Percentiles rank a stretch among this genome's conserved stretches.
phyloP scores from a whole-genome alignment of 31 red algal species.

The Porphyra umbilicalis region DNA sequence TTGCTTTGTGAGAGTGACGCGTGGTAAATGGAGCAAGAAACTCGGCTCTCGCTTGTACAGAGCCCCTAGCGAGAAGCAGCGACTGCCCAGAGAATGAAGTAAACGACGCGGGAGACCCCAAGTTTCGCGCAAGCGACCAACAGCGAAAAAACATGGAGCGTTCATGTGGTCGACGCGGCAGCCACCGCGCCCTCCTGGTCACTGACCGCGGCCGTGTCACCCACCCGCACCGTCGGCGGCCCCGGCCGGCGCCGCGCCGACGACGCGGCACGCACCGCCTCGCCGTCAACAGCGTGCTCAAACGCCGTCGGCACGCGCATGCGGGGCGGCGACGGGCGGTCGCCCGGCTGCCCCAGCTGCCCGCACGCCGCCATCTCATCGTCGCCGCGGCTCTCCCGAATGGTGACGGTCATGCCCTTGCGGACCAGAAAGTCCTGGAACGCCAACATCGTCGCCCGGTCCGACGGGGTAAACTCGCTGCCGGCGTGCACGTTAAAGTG shows the following conservation, averaged over 20 bases:
- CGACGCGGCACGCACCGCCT: background rate
- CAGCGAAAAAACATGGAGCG: background rate
- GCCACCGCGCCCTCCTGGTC: background rate
- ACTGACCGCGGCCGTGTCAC: background rate
- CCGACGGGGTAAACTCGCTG: conserved; percentile 45
- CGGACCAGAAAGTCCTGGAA: conserved; percentile 62
- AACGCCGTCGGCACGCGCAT: conserved; percentile 14
- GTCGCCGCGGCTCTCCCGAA: conserved; percentile 68
- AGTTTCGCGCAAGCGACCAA: too few species aligned
- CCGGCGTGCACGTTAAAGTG: conserved; percentile 82
- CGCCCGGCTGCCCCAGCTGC: conserved; percentile 61
- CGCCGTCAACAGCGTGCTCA: background rate
- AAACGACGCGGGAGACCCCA: too few species aligned
- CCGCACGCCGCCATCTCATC: conserved; percentile 96
- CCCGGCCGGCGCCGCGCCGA: background rate
- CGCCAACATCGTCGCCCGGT: conserved; percentile 34
- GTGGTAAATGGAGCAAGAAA: too few species aligned
- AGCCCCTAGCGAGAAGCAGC: too few species aligned
- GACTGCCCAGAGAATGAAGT: too few species aligned
- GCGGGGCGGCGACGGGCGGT: background rate
- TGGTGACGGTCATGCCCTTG: conserved; percentile 68
- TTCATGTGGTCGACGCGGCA: background rate
- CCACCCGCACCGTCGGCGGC: too few species aligned
- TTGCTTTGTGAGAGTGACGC: too few species aligned
- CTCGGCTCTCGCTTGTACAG: too few species aligned